phyloP scores from a whole-genome alignment of 139 green algal genomes.

The Closterium sp. region DNA sequence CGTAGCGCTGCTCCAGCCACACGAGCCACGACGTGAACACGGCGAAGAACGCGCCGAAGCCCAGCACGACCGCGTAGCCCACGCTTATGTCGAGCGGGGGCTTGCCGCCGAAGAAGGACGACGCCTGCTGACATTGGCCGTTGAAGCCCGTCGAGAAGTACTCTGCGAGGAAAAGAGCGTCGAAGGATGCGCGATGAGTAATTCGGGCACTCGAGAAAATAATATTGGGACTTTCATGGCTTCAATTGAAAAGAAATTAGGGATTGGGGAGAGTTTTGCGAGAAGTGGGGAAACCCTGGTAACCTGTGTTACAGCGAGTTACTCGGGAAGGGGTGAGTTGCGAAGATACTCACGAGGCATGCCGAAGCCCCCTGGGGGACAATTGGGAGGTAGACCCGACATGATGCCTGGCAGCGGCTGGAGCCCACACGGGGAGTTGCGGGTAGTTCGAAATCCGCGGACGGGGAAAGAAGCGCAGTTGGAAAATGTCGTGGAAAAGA shows the following conservation, averaged over 20 bases:
- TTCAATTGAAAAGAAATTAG: neutral
- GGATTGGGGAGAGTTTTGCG: neutral
- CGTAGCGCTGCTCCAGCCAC: constrained; percentile 39
- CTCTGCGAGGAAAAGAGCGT: neutral
- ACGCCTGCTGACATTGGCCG: constrained; percentile 4
- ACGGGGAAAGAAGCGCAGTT: neutral
- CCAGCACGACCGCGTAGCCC: constrained; percentile 24
- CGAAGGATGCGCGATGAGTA: neutral
- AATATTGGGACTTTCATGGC: neutral
- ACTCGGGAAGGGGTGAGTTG: neutral
- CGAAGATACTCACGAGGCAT: neutral
- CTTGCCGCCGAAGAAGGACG: constrained; percentile 30
- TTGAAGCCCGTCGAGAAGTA: neutral
- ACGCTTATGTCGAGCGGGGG: neutral
- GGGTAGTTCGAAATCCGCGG: neutral
- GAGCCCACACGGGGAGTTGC: neutral
- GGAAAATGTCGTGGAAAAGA: no score
- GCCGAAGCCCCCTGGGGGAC: constrained; percentile 27
- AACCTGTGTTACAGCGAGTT: neutral
- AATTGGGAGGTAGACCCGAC: constrained; percentile 14
- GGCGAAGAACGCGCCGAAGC: constrained; percentile 24
- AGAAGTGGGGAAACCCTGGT: neutral
- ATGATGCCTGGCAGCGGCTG: neutral
- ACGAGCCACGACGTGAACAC: constrained; percentile 19
- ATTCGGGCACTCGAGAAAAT: neutral